Base-by-base conservation (phyloP, 805 yeast genomes). In the Metschnikowia cubensis region DNA sequence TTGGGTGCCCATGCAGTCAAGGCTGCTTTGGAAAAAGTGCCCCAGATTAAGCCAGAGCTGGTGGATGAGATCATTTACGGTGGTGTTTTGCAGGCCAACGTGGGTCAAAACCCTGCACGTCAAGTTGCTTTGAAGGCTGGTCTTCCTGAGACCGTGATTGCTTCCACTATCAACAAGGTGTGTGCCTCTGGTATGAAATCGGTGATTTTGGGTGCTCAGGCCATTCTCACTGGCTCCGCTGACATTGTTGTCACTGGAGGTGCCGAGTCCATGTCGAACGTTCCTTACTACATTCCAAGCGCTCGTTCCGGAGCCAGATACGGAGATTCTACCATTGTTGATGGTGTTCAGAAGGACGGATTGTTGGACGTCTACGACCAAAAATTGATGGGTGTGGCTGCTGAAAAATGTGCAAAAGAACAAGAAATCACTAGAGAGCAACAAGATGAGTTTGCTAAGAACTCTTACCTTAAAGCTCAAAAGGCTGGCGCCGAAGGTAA, bases 91-190 rank as follows among this genome's bases (percentile, higher is more conserved):
- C 88, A 87, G 64, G 98, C 97, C 56, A 89, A 89, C 63, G 84
- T 88, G 53, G 98, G 99, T 55, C 99, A 92, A 74, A 90, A 92
- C 51, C 98, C 99, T 40, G 99, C 99, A 34, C 85, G 98, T 73
- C 99, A 92, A 74, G 98, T 92, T 50, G 97, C 96, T 14, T 64
- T 92, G 58, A 85, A 84, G 63, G 86, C 98, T 17, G 98, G 98
- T 14, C 78, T 94, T 47, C 82, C 89, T 45, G 83, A 85, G 57
- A 75, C 81, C 53, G 83, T 89, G 48, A 86, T 89, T 43, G 96
- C 97, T 51, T 81, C 97, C 48, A 87, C 97, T 36, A 80, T 92
- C 59, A 94, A 94, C 81, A 92, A 92, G 76, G 98, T 94, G 50
- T 94, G 99, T 76, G 96, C 99, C 38, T 87, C 96, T 11, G 98